Conservation (phyloP, 2,329 filamentous ascomycete genomes). For the Fusarium keratoplasticum region DNA sequence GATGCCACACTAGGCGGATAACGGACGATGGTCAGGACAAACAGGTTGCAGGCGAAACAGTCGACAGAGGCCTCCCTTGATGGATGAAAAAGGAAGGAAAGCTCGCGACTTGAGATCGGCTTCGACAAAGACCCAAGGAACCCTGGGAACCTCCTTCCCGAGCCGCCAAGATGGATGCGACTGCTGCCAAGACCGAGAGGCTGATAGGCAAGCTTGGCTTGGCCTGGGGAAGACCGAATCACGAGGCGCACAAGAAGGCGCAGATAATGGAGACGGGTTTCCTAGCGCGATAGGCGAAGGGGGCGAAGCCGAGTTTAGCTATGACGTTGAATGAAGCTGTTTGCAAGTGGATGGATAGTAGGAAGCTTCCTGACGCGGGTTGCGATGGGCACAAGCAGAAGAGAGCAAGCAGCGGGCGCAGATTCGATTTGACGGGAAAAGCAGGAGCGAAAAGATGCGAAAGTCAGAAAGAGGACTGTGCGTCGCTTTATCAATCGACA, state of each 20-base stretch:
- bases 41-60: background rate
- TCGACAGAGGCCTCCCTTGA: background rate
- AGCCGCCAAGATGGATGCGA: conserved; percentile 33
- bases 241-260: conserved; percentile 7
- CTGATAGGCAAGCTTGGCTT: conserved; percentile 32
- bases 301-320: background rate
- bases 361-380: conserved; percentile 1
- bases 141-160: conserved; percentile 8
- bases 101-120: conserved; percentile 18
- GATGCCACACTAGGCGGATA: background rate
- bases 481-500: conserved; percentile 7
- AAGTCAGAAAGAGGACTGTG: background rate
- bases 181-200: conserved; percentile 35
- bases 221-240: conserved; percentile 27
- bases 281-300: conserved; percentile 8
- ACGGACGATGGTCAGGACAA: background rate
- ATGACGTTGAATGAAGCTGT: conserved; percentile 25
- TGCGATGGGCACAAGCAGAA: conserved; percentile 11
- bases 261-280: background rate
- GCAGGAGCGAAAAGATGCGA: conserved; percentile 3
- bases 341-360: background rate
- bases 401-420: background rate
- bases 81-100: conserved; percentile 16
- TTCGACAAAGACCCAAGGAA: conserved; percentile 15
- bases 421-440: conserved; percentile 9